Conservation (phyloP, 257 asterid genomes). For the Fraxinus pennsylvanica region DNA sequence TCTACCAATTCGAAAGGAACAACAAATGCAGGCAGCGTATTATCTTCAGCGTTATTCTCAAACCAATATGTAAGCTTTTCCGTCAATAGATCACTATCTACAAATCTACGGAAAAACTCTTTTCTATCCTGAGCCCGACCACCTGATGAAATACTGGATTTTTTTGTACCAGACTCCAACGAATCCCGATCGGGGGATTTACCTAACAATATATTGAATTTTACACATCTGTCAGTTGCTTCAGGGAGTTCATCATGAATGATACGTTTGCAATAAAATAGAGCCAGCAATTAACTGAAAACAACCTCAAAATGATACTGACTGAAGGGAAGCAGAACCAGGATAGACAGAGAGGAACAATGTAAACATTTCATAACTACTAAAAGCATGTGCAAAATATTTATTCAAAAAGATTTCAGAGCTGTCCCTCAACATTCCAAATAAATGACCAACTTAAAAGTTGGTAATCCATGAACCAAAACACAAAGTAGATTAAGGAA, state of each 20-base stretch:
- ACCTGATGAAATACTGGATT: constrained; percentile 72
- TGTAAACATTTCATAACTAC: background rate
- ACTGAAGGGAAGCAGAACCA: background rate
- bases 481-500: background rate
- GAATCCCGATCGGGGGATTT: constrained; percentile 76
- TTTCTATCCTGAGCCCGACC: constrained; percentile 64
- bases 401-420: background rate
- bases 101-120: constrained; percentile 83
- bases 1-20: constrained; percentile 91
- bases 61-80: constrained; percentile 61
- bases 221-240: constrained; percentile 10
- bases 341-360: background rate
- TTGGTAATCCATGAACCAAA: background rate
- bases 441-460: background rate
- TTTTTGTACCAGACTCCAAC: constrained; percentile 68
- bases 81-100: constrained; percentile 58
- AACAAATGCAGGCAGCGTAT: constrained; percentile 42
- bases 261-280: constrained; percentile 6
- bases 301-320: background rate
- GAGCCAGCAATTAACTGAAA: background rate
- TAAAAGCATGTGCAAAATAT: background rate
- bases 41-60: constrained; percentile 48
- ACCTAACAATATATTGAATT: constrained; percentile 40
- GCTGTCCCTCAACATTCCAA: background rate
- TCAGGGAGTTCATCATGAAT: constrained; percentile 6